Percentiles rank a stretch among this genome's conserved stretches.
Evolutionary conservation across 148 eudicot genomes (phyloP).

Genomic region (Mesembryanthemum crystallinum): DNA sequence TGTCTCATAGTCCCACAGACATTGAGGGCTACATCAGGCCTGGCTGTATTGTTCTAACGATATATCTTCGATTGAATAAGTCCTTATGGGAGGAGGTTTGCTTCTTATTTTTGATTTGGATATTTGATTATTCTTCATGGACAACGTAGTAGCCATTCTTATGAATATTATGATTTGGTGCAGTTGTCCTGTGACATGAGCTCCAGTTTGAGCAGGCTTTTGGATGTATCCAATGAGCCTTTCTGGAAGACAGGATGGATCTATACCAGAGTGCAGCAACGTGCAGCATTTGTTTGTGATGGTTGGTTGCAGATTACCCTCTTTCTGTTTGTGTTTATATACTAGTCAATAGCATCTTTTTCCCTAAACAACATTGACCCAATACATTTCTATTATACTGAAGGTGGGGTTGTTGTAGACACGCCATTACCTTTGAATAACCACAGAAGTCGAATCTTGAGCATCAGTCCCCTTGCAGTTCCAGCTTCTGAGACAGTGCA

Average conservation of each 20-base stretch:
- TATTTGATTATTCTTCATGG: neutral
- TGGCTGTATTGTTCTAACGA: conserved; percentile 80
- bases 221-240: conserved; percentile 58
- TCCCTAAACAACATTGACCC: neutral
- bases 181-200: conserved; percentile 66
- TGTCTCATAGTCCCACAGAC: conserved; percentile 80
- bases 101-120: conserved; percentile 8
- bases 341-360: neutral
- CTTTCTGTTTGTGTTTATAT: neutral
- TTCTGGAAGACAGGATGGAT: conserved; percentile 98
- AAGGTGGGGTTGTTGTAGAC: conserved; percentile 79
- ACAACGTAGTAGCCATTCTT: conserved; percentile 5
- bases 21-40: conserved; percentile 96
- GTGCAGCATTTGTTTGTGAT: conserved; percentile 61
- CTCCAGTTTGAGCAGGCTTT: conserved; percentile 65
- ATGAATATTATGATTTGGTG: conserved; percentile 27
- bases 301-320: conserved; percentile 43
- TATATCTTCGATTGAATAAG: conserved; percentile 67
- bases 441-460: conserved; percentile 44
- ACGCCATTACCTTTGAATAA: conserved; percentile 51
- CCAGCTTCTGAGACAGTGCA: conserved; percentile 50
- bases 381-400: conserved; percentile 23
- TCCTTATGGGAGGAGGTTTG: conserved; percentile 88
- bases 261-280: conserved; percentile 69
- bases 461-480: conserved; percentile 85